Base-by-base conservation (phyloP, 2,329 filamentous ascomycete genomes). In the Colletotrichum sublineola region DNA sequence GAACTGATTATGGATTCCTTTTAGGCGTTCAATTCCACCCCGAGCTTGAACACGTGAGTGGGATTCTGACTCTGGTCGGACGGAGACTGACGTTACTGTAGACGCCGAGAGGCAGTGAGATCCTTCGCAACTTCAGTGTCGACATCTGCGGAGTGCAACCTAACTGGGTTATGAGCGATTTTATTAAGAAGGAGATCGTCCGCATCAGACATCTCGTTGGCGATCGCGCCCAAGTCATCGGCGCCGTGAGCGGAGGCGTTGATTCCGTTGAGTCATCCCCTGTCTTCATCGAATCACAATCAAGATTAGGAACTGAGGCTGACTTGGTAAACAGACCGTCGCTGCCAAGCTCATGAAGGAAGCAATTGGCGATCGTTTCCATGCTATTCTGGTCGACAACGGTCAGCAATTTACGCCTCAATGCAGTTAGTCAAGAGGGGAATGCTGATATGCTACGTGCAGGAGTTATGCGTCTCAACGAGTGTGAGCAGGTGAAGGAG, bases 81-180 rank as follows among this genome's bases (percentile, higher is more conserved):
- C 58, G 9, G 6, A 24, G 2, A 38, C 20, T 62, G 44, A 62
- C 58, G 24, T 55, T n/a, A 3, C 91, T 89, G 18, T 90, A 94
- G 79, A 95, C 93, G 0, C 87, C 89, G 11, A 86, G 88, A 68
- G 95, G 95, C 44, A 92, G 80, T 12, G 85, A 92, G 38, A 79
- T 97, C 6, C 86, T 98, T 56, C 84, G 88, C 79, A 98, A 98
- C 86, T 98, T 98, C 79, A 91, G 91, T 15, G 87, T 97, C 71
- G 86, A 89, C 29, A 97, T 98, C 75, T 98, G 95, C 82, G 88
- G 90, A 40, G 94, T 93, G 5, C 83, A 87, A 71, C 88, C 90
- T 71, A 89, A 94, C 79, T 98, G 96, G 96, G 91, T 88, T 3
- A 98, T 98, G 95, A 86, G 86, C 69, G 91, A 93, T 77, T 98